phyloP scores from a whole-genome alignment of 257 asterid species.

The Solanum medicagineum region DNA sequence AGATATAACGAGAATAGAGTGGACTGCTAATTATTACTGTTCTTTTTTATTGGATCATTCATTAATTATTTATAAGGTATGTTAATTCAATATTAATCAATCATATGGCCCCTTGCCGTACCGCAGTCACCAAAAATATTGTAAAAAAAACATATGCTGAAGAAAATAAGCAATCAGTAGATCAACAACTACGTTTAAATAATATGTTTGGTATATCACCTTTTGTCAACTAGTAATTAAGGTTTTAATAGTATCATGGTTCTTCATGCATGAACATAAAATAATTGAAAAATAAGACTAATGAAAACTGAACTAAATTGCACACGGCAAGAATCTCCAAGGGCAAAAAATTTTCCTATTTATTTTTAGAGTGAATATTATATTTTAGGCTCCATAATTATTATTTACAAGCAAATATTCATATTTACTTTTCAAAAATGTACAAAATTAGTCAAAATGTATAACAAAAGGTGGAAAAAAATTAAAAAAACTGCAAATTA shows the following conservation, averaged over 20 bases:
- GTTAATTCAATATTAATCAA: background rate
- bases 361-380: too few relatives aligned
- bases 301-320: background rate
- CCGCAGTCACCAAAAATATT: background rate
- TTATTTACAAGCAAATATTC: too few relatives aligned
- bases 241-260: background rate
- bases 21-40: background rate
- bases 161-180: background rate
- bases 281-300: background rate
- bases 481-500: too few relatives aligned
- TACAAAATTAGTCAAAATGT: too few relatives aligned
- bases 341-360: too few relatives aligned
- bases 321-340: background rate
- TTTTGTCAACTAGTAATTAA: background rate
- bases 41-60: background rate
- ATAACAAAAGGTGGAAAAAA: too few relatives aligned
- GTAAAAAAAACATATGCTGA: background rate
- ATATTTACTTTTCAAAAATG: too few relatives aligned
- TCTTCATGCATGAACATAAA: background rate
- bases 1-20: background rate
- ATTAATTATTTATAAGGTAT: background rate
- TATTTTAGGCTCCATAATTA: too few relatives aligned
- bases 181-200: background rate
- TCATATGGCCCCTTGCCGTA: background rate
- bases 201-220: background rate